Evolutionary conservation across 169 alveolate species (phyloP).

Genomic region (Plasmodium cynomolgi): DNA sequence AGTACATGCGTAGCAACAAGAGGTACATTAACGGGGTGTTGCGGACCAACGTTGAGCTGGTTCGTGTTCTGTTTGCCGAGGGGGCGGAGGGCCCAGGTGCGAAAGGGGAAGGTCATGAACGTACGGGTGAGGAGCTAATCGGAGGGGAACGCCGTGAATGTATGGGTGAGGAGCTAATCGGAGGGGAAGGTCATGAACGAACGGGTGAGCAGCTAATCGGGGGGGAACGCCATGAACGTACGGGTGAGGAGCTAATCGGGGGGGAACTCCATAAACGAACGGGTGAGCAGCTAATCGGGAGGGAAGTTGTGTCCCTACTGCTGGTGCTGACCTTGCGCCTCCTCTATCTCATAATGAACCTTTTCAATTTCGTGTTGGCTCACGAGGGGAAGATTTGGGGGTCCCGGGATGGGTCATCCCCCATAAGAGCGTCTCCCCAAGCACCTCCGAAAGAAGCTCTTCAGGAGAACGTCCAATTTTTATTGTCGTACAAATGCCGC

Average conservation of each 20-base stretch:
- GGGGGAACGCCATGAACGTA: not conserved
- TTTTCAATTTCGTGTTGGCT: slow-evolving; percentile 19
- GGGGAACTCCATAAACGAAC: not conserved
- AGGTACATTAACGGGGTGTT: slow-evolving; percentile 25
- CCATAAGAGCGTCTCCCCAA: not conserved
- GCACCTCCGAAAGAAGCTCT: not conserved
- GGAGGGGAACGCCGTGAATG: not conserved
- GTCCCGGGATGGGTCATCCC: not conserved
- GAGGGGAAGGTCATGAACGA: not conserved
- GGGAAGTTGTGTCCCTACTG: slow-evolving; percentile 20
- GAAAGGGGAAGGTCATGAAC: not conserved
- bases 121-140: not conserved
- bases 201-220: not conserved
- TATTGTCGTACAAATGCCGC: slow-evolving; percentile 36
- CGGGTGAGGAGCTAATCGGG: not conserved
- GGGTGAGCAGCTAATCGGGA: not conserved
- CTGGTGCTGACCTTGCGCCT: slow-evolving; percentile 31
- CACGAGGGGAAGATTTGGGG: not conserved
- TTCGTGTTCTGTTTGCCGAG: slow-evolving; percentile 5
- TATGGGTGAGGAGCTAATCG: not conserved
- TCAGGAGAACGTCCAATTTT: slow-evolving; percentile 20
- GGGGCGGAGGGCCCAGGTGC: not conserved
- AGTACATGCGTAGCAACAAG: slow-evolving; percentile 11
- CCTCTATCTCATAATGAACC: slow-evolving; percentile 28
- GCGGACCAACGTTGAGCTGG: not conserved